Conservation (phyloP, 176 grass and related monocot species). For the Aegilops speltoides region DNA sequence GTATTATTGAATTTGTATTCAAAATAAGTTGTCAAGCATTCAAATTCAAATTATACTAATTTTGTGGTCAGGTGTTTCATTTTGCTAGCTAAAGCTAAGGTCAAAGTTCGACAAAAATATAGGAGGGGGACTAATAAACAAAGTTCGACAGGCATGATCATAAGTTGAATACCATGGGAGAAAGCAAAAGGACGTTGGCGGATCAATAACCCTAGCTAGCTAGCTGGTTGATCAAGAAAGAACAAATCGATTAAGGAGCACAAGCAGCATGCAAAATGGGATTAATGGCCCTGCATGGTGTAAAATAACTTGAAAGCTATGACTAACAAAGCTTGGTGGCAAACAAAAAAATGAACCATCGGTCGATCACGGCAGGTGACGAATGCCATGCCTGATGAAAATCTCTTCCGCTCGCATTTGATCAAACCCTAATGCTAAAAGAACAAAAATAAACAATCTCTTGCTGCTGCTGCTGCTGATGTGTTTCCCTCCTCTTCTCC, state of each 20-base stretch:
- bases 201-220: background rate
- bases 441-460: conserved; percentile 62
- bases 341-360: conserved; percentile 26
- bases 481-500: conserved; percentile 37
- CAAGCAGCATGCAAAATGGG: background rate
- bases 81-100: too few relatives aligned
- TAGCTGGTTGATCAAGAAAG: background rate
- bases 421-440: conserved; percentile 71
- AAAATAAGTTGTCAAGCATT: too few relatives aligned
- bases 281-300: background rate
- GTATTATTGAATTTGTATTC: too few relatives aligned
- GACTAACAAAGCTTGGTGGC: background rate
- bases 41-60: too few relatives aligned
- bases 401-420: conserved; percentile 46
- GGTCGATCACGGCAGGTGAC: conserved; percentile 32
- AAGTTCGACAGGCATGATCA: background rate
- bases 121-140: too few relatives aligned
- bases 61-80: too few relatives aligned
- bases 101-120: too few relatives aligned
- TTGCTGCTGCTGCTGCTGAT: background rate
- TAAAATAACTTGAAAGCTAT: background rate
- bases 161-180: background rate
- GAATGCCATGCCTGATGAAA: conserved; percentile 31
- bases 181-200: background rate
- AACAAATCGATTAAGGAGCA: background rate